Evolutionary conservation across 2,329 filamentous ascomycete species (phyloP).

Genomic region (Aschersonia sp.): DNA sequence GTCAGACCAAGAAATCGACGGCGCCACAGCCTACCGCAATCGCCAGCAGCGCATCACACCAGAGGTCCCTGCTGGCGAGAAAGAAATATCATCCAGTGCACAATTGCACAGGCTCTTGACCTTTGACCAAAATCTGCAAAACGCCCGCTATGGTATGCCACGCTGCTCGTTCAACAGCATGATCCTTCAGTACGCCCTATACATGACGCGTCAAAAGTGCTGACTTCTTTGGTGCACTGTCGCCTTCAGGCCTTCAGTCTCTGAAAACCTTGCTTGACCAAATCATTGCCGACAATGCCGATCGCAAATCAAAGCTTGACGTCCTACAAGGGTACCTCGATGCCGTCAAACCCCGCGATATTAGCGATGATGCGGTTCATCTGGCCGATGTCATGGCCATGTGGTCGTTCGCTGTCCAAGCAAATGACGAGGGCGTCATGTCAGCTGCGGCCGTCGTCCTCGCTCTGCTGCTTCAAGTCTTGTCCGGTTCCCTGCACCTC

Average conservation of each 20-base stretch:
- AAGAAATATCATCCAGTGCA: constrained; percentile 42
- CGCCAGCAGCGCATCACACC: constrained; percentile 40
- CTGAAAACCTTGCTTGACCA: constrained; percentile 60
- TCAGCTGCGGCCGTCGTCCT: constrained; percentile 70
- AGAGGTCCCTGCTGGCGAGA: constrained; percentile 40
- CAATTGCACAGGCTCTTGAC: constrained; percentile 55
- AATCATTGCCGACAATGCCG: constrained; percentile 34
- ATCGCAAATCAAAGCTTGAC: constrained; percentile 26
- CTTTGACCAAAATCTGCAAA: constrained; percentile 55
- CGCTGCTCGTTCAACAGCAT: too few relatives aligned
- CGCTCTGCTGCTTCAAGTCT: constrained; percentile 63
- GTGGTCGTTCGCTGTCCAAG: constrained; percentile 71
- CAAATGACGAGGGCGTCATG: constrained; percentile 66
- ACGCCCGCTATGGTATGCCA: constrained; percentile 28
- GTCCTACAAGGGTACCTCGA: constrained; percentile 59
- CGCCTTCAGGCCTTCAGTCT: constrained; percentile 41
- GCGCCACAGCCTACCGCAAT: constrained; percentile 29
- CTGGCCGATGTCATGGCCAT: constrained; percentile 72
- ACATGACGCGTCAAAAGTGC: too few relatives aligned
- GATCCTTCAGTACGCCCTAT: too few relatives aligned
- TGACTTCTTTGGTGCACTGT: not conserved
- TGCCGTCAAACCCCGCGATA: constrained; percentile 31
- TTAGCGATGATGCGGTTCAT: constrained; percentile 38
- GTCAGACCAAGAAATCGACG: constrained; percentile 22
- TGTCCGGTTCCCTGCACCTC: constrained; percentile 61